Percentiles rank a stretch among this genome's conserved stretches.
These are phyloP conservation scores for Magnaporthiopsis poae DNA, from an alignment of 2,329 filamentous ascomycete genomes.

Conservation along the genomic window DNA sequence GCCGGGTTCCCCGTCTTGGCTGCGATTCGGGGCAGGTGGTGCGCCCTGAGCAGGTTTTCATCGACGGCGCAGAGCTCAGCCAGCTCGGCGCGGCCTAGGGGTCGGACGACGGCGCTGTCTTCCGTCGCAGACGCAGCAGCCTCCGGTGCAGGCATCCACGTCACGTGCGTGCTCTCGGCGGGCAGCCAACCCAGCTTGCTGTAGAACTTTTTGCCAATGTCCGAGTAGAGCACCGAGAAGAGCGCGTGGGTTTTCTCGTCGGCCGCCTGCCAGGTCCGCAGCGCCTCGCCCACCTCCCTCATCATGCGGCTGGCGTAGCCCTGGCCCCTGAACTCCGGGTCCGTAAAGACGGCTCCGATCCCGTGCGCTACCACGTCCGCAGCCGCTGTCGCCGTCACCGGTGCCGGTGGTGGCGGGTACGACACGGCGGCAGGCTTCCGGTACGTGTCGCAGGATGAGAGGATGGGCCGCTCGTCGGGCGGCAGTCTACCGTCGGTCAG, in stretches of 20 bases:
- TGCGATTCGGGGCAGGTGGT: constrained; percentile 29
- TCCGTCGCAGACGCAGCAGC: not conserved
- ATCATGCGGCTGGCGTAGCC: constrained; percentile 75
- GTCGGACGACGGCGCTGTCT: constrained; percentile 19
- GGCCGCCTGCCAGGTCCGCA: constrained; percentile 23
- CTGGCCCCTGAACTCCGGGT: constrained; percentile 53
- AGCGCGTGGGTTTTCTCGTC: constrained; percentile 23
- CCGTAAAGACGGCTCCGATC: constrained; percentile 71
- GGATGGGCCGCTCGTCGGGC: constrained; percentile 39
- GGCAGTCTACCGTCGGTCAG: constrained; percentile 38
- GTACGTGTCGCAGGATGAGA: constrained; percentile 56
- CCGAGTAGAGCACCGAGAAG: constrained; percentile 77
- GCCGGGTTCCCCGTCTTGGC: constrained; percentile 25
- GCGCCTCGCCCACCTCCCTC: constrained; percentile 44
- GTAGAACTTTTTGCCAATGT: constrained; percentile 79
- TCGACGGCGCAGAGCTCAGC: constrained; percentile 53
- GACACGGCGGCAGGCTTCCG: constrained; percentile 47
- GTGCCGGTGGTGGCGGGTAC: constrained; percentile 16
- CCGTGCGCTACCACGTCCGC: constrained; percentile 58
- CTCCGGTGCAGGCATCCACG: constrained; percentile 37
- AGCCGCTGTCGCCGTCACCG: constrained; percentile 14
- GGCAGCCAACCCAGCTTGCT: constrained; percentile 65
- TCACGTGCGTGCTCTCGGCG: constrained; percentile 63
- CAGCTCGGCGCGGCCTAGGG: constrained; percentile 52
- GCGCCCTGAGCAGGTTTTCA: constrained; percentile 48